Evolutionary conservation across 2,329 filamentous ascomycete species (phyloP), one percentile per base, ranked within the genome.

Genomic region (Alternaria atra): DNA sequence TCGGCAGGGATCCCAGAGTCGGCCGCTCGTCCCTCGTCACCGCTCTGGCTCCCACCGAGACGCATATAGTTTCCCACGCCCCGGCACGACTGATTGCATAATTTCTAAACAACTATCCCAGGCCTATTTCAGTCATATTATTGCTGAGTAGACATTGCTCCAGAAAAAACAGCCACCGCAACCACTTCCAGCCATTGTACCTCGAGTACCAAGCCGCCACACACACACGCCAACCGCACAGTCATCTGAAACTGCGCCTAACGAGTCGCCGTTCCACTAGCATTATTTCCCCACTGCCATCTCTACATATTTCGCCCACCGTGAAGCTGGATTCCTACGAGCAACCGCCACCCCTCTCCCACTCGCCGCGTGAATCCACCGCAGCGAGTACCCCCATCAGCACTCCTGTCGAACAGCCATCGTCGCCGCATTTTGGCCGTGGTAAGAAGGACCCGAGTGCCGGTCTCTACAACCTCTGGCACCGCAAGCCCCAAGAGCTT

Each of bases 261-360:
- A 47, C 52, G 34, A 39, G 56, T 42, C 54, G 57, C 64, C 64
- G 55, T 54, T 57, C 57, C 66, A 44, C 60, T 46, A 42, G 54
- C 52, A 48, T 23, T 52, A 10, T 13, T 55, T 51, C 30, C 42
- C 62, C 48, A 37, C 58, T 27, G 37, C 47, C 25, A 32, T 44
- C 44, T 51, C 46, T 52, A 57, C 48, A 35, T 50, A 35, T 65
- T 55, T 52, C 63, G 40, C 55, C 67, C 64, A 73, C 73, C 77
- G 80, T 80, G 76, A 86, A 85, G 82, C 84, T 84, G 80, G 83
- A 84, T 81, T 83, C 83, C 73, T 82, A 83, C 73, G 80, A 81
- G 74, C 81, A 82, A 75, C 82, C 83, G 69, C 84, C 82, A 71
- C 81, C 83, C 72, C 80, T 84, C 74, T 82, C 81, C 73, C 80